Base-by-base conservation (phyloP, 805 yeast genomes). In the Kluyveromyces aestuarii region DNA sequence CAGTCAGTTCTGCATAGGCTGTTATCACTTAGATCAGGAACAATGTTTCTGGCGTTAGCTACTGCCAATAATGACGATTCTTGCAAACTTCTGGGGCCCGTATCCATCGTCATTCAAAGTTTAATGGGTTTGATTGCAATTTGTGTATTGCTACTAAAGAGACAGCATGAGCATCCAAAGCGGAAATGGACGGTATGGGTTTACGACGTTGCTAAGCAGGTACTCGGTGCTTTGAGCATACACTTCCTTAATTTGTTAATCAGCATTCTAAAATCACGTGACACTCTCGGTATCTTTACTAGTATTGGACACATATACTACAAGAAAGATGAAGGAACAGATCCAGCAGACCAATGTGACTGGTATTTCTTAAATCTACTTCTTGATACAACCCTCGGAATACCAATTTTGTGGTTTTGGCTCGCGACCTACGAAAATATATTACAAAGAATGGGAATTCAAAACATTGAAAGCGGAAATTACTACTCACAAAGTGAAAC, bases 341-440 rank as follows among this genome's bases (percentile, higher is more conserved):
- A 62, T 4, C 75, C 70, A 37, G 78, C 75, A 44, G 82, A 82
- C 52, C 95, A 96, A 8, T 93, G 98, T 66, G 91, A 87, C 56
- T 93, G 96, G 93, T 91, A 93, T 69, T 91, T 91, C 61, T 71
- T 93, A 48, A 91, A 87, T 59, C 76, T 91, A 37, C 73, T 91
- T 27, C 77, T 91, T 61, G 99, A 91, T 64, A 90, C 98, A 40
- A 91, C 99, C 0, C 75, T 90, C 7, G 99, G 99, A 0, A 91
- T 91, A 2, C 95, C 95, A 7, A 77, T 91, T 2, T 68, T 85
- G 25, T 85, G 87, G 80, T 64, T 65, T 7, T 66, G 71, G 21
- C 72, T 90, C 27, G 75, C 75, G 50, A 52, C 72, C 2, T 70
- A 81, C 1, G 83, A 82, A 61, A 67, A 64, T 14, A 47, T 72